phyloP scores from a whole-genome alignment of 2,329 filamentous ascomycete species.

The Phialemonium atrogriseum region DNA sequence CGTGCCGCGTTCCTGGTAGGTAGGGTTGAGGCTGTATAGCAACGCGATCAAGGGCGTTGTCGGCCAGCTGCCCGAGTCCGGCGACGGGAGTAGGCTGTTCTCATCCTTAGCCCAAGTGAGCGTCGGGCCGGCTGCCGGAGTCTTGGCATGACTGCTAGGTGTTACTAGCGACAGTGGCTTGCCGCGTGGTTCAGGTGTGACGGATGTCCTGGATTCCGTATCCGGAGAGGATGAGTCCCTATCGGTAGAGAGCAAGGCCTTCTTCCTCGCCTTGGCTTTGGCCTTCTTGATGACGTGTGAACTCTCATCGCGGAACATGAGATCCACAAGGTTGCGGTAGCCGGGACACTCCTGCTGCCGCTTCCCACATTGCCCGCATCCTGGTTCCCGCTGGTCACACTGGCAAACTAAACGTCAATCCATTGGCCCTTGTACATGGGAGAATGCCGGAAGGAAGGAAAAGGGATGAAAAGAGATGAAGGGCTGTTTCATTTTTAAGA shows the following conservation, averaged over 20 bases:
- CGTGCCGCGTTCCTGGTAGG: constrained; percentile 33
- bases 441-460: no score
- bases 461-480: no score
- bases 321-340: constrained; percentile 45
- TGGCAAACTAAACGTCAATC: no score
- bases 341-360: constrained; percentile 43
- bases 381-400: constrained; percentile 44
- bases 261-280: constrained; percentile 25
- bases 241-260: constrained; percentile 10
- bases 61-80: constrained; percentile 23
- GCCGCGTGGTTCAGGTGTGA: constrained; percentile 14
- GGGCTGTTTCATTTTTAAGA: no score
- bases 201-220: constrained; percentile 10
- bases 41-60: constrained; percentile 17
- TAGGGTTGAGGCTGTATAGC: constrained; percentile 22
- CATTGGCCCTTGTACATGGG: no score
- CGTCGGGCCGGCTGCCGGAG: constrained; percentile 6
- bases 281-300: constrained; percentile 46
- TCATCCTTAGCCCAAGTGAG: constrained; percentile 16
- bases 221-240: constrained; percentile 14
- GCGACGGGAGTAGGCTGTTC: constrained; percentile 19
- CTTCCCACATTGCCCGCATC: constrained; percentile 47
- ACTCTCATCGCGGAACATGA: constrained; percentile 51
- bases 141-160: constrained; percentile 9
- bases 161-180: constrained; percentile 12